Evolutionary conservation across 2,329 filamentous ascomycete genomes (phyloP).

Genomic region (Ophiostoma populinum): DNA sequence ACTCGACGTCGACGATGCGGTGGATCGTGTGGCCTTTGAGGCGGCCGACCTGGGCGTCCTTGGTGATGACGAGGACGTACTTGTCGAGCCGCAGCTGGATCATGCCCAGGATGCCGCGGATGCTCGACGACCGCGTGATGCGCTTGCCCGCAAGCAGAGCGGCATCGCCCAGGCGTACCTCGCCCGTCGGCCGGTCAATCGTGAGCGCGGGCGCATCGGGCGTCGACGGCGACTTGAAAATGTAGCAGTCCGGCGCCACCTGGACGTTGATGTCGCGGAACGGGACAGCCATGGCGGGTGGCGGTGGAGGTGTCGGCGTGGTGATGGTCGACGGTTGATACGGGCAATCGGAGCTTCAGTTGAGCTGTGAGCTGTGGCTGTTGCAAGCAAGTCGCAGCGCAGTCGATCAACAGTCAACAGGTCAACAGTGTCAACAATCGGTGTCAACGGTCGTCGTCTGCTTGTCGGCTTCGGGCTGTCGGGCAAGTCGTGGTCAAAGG

Average conservation of each 20-base stretch:
- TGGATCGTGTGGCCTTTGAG: constrained; percentile 95
- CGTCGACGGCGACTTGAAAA: constrained; percentile 89
- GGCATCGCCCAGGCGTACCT: constrained; percentile 71
- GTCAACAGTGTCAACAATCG: no score
- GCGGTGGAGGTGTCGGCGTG: background rate
- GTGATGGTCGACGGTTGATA: background rate
- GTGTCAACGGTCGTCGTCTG: no score
- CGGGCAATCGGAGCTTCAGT: background rate
- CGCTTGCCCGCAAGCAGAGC: constrained; percentile 60
- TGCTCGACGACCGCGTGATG: constrained; percentile 60
- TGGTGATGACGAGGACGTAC: constrained; percentile 92
- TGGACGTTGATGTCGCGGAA: constrained; percentile 97
- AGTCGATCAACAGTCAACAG: no score
- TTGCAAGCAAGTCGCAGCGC: no score
- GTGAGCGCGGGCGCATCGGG: constrained; percentile 76
- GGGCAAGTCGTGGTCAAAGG: no score
- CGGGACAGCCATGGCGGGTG: constrained; percentile 32
- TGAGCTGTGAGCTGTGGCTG: no score
- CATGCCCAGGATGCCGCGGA: constrained; percentile 85
- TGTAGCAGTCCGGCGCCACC: constrained; percentile 79
- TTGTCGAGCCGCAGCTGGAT: constrained; percentile 89
- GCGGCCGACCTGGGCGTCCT: constrained; percentile 76
- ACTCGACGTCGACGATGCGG: constrained; percentile 78
- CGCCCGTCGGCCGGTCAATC: constrained; percentile 81
- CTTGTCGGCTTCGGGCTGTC: no score